Conservation (phyloP, 768 basidiomycete species). For the Mycena galericulata region DNA sequence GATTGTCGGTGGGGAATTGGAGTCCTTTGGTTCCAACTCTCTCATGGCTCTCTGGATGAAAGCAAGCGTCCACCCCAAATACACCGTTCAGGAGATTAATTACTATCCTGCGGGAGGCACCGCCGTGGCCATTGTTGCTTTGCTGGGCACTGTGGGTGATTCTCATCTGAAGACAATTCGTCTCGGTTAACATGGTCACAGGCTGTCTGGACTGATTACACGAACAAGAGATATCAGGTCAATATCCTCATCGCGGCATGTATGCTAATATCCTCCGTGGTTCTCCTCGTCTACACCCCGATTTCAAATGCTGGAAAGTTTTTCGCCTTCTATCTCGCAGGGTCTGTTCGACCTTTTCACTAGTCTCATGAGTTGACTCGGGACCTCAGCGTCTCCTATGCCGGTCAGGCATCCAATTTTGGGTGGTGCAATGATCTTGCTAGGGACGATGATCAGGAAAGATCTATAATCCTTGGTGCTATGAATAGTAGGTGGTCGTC, state of each 20-base stretch:
- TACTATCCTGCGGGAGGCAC: slow-evolving; percentile 75
- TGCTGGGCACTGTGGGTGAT: slow-evolving; percentile 49
- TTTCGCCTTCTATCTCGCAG: slow-evolving; percentile 74
- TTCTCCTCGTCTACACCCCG: slow-evolving; percentile 32
- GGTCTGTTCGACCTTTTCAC: slow-evolving; percentile 33
- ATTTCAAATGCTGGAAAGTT: slow-evolving; percentile 69
- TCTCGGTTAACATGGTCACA: neutral
- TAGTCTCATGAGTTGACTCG: slow-evolving; percentile 49
- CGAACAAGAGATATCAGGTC: slow-evolving; percentile 39
- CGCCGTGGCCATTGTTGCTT: slow-evolving; percentile 73
- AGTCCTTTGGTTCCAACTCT: slow-evolving; percentile 77
- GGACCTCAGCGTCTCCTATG: slow-evolving; percentile 73
- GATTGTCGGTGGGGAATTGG: slow-evolving; percentile 63
- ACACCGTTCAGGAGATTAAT: slow-evolving; percentile 70
- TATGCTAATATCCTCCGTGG: slow-evolving; percentile 30
- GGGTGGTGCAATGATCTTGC: slow-evolving; percentile 88
- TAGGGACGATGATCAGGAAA: slow-evolving; percentile 76
- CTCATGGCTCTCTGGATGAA: slow-evolving; percentile 81
- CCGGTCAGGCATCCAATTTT: slow-evolving; percentile 83
- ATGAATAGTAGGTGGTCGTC: slow-evolving; percentile 71
- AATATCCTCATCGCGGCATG: slow-evolving; percentile 32
- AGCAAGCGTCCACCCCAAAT: slow-evolving; percentile 61
- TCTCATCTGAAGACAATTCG: neutral
- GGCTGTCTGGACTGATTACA: slow-evolving; percentile 67
- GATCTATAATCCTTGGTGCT: slow-evolving; percentile 75